These are phyloP conservation scores for Metschnikowia kofuensis DNA, from an alignment of 805 yeast genomes.

Conservation along the genomic window DNA sequence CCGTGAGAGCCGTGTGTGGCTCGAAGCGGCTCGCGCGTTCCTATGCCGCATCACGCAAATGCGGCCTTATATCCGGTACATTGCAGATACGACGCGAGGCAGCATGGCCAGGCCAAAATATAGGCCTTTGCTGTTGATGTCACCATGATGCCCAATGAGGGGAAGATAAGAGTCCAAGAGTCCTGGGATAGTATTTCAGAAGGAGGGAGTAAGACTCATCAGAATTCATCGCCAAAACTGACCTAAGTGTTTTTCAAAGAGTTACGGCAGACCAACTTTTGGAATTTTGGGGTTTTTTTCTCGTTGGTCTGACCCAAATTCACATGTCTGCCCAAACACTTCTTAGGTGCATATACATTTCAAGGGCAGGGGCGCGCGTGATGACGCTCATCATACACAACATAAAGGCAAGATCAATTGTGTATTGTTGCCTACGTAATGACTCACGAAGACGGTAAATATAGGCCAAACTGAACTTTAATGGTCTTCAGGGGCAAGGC, in stretches of 20 bases:
- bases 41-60: too few relatives aligned
- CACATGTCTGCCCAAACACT: too few relatives aligned
- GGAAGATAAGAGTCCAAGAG: not conserved
- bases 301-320: not conserved
- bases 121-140: not conserved
- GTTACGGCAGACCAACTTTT: not conserved
- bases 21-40: not conserved
- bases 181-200: too few relatives aligned
- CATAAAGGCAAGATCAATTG: too few relatives aligned
- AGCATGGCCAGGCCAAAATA: not conserved
- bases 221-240: too few relatives aligned
- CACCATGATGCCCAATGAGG: not conserved
- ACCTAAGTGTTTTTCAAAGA: not conserved
- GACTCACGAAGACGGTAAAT: not conserved
- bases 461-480: too few relatives aligned
- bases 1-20: not conserved
- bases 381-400: not conserved
- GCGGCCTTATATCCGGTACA: not conserved
- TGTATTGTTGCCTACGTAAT: too few relatives aligned
- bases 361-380: too few relatives aligned
- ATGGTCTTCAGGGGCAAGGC: too few relatives aligned
- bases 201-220: too few relatives aligned
- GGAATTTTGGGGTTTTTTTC: not conserved
- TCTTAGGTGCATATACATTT: too few relatives aligned
- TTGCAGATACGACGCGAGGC: not conserved